Evolutionary conservation across 345 rosid species (phyloP).

Genomic region (Lenwebbia sp.): DNA sequence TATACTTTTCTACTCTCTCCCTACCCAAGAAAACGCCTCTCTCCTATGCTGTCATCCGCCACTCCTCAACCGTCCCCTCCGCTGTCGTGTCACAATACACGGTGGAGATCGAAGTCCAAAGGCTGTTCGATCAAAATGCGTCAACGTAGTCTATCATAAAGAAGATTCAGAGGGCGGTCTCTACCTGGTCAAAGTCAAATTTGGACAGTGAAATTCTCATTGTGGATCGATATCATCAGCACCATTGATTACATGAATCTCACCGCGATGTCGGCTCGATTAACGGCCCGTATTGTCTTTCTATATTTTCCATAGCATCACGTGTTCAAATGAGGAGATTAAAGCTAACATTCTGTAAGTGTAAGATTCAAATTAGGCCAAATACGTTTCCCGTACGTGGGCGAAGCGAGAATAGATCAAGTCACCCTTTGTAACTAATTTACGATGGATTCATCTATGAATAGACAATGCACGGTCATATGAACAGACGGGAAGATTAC

Average conservation of each 20-base stretch:
- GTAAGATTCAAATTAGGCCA: not conserved
- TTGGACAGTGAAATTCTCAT: not conserved
- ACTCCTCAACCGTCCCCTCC: not conserved
- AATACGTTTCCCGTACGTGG: not conserved
- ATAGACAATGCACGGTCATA: not conserved
- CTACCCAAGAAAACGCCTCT: not conserved
- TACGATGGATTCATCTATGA: accelerated
- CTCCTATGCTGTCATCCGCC: not conserved
- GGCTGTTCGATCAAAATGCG: not conserved
- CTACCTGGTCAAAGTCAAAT: not conserved
- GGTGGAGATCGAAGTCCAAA: not conserved
- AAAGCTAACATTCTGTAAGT: not conserved
- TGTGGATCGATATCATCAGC: not conserved
- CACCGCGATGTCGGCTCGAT: not conserved
- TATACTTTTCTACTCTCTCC: not conserved
- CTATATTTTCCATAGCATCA: not conserved
- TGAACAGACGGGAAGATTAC: not conserved
- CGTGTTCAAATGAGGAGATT: not conserved
- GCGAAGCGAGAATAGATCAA: not conserved
- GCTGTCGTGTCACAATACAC: not conserved
- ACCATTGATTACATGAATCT: not conserved
- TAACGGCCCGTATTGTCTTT: not conserved
- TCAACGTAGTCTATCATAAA: not conserved
- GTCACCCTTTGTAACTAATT: accelerated
- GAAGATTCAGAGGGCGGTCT: not conserved